Evolutionary conservation across 108 stramenopile genomes (phyloP).

Genomic region (Cyclotella atomus): DNA sequence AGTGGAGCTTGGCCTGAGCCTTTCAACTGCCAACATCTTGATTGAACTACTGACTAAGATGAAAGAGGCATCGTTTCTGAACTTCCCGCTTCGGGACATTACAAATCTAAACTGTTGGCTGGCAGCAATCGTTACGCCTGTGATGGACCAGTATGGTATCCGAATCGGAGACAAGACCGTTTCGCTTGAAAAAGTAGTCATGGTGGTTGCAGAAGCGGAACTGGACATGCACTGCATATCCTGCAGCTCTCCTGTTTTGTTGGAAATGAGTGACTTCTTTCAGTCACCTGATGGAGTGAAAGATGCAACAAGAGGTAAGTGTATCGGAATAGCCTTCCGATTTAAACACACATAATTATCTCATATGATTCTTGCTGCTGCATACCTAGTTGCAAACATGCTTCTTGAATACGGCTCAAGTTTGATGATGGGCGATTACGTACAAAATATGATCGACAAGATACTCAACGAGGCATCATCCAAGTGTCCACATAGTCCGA

Average conservation of each 20-base stretch:
- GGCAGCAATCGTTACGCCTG: slow-evolving; percentile 67
- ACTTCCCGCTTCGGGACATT: slow-evolving; percentile 66
- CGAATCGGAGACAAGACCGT: slow-evolving; percentile 47
- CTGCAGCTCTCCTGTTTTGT: slow-evolving; percentile 67
- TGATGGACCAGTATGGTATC: slow-evolving; percentile 58
- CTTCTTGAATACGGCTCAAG: slow-evolving; percentile 51
- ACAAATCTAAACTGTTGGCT: slow-evolving; percentile 80
- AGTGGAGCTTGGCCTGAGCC: slow-evolving; percentile 42
- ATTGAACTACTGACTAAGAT: slow-evolving; percentile 55
- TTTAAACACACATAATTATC: neutral
- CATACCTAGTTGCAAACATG: slow-evolving; percentile 42
- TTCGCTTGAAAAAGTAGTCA: slow-evolving; percentile 47
- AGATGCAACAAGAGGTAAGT: slow-evolving; percentile 44
- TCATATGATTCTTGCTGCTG: neutral
- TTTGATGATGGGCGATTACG: slow-evolving; percentile 60
- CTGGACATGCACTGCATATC: slow-evolving; percentile 62
- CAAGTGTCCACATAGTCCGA: slow-evolving; percentile 65
- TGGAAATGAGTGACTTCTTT: slow-evolving; percentile 54
- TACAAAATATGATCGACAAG: slow-evolving; percentile 71
- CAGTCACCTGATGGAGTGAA: slow-evolving; percentile 51
- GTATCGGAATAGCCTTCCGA: neutral
- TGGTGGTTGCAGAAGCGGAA: slow-evolving; percentile 50
- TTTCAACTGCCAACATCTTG: slow-evolving; percentile 46
- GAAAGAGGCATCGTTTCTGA: slow-evolving; percentile 47
- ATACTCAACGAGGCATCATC: slow-evolving; percentile 57